Evolutionary conservation across 2,329 filamentous ascomycete species (phyloP), one percentile per base, ranked within the genome.

Genomic region (Penicillium sp.): DNA sequence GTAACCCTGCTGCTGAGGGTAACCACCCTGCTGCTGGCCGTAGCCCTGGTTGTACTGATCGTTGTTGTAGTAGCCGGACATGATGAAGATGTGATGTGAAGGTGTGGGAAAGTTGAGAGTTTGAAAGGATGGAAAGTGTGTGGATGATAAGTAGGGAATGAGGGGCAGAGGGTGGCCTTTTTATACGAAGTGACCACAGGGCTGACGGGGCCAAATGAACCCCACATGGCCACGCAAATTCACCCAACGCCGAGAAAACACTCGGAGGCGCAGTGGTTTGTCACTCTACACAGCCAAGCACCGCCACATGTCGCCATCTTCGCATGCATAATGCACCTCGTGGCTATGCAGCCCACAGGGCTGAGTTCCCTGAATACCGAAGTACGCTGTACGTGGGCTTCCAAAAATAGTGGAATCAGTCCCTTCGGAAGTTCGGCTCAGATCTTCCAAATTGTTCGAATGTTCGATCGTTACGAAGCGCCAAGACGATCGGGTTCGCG

Each of bases 1-100:
- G 42, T 62, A 63, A 50, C 68, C 63, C 31, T 73, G 65, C 54
- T 72, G 63, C 61, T 73, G 59, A 11, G 44, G 29, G 52, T 62
- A 60, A 19, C 59, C 62, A 55, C 56, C 57, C 47, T 69, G 67
- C 39, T 29, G 27, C 27, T 68, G 66, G 52, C 59, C 59, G 62
- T 67, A 66, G 50, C 66, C 65, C 49, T 64, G 61, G 51, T 65
- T 64, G 51, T 68, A 65, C 44, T 69, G 65, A 52, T 64, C 59
- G 66, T 69, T 68, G 55, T 67, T 64, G 44, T 64, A 61, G 66
- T 69, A 70, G 50, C 68, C 67, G 39, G 66, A 65, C 62, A 67
- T 67, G 33, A 24, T 59, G 45, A 49, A 27, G 10, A 35, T 29
- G 29, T 22, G 47, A 51, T 33, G 45, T 53, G 37, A 26, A 42